These are phyloP conservation scores for Colletotrichum coccodes DNA, from an alignment of 2,329 filamentous ascomycete species.

Conservation along the genomic window DNA sequence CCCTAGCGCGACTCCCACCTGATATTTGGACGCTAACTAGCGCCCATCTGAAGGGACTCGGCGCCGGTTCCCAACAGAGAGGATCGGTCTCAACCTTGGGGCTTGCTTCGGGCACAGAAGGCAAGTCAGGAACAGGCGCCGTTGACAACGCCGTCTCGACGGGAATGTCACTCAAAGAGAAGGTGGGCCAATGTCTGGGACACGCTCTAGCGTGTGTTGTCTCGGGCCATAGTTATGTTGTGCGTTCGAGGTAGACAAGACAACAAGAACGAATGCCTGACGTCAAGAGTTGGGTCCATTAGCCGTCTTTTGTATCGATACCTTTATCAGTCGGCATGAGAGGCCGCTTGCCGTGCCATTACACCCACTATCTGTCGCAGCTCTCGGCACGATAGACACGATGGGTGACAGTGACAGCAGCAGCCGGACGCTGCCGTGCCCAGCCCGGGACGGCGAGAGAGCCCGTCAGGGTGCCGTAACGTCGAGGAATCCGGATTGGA, in stretches of 20 bases:
- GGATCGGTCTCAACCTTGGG: too few relatives aligned
- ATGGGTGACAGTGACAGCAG: background rate
- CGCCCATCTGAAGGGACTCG: background rate
- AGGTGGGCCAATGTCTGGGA: background rate
- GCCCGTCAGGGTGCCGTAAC: background rate
- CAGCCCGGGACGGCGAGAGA: background rate
- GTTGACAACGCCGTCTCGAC: slow-evolving; percentile 1
- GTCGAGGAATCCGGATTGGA: background rate
- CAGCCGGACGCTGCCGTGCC: background rate
- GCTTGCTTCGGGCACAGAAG: background rate
- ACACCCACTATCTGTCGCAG: background rate
- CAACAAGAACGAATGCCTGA: background rate
- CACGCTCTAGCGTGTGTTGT: background rate
- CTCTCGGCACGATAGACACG: background rate
- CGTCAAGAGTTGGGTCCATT: background rate
- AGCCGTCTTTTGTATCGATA: background rate
- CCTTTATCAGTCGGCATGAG: background rate
- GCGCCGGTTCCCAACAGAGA: background rate
- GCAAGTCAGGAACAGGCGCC: background rate
- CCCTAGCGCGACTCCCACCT: background rate
- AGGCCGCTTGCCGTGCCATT: background rate
- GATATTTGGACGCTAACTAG: background rate
- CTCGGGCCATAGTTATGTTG: background rate
- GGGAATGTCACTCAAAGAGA: background rate
- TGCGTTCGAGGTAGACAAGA: background rate